phyloP scores from a whole-genome alignment of 1,284 basidiomycete species.

The Leucoagaricus sp. region DNA sequence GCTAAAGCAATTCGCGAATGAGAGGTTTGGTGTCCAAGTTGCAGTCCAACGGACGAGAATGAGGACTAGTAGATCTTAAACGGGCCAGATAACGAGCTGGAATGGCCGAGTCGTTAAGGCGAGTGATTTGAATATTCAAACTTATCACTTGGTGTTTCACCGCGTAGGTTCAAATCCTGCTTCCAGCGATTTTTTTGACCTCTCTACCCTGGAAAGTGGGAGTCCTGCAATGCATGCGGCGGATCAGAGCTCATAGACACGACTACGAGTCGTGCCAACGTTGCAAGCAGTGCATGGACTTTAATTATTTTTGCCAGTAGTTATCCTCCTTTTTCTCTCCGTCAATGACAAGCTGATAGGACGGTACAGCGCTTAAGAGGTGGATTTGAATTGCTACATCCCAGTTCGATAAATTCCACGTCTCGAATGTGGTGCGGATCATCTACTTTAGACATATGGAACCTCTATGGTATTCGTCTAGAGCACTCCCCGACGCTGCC shows the following conservation, averaged over 20 bases:
- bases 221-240: background rate
- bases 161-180: constrained; percentile 83
- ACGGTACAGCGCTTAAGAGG: no score
- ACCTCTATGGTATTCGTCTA: background rate
- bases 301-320: no score
- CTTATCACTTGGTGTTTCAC: constrained; percentile 73
- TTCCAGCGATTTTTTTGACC: constrained; percentile 63
- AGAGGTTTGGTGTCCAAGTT: background rate
- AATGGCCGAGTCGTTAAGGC: constrained; percentile 85
- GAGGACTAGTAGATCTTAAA: background rate
- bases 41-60: no score
- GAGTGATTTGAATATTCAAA: constrained; percentile 52
- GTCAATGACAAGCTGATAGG: no score
- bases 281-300: no score
- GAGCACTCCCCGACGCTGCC: background rate
- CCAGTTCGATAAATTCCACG: no score
- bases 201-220: background rate
- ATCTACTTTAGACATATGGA: background rate
- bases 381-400: no score
- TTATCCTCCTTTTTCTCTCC: no score
- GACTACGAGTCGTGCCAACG: no score
- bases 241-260: no score
- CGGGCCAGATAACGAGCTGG: constrained; percentile 41
- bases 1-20: background rate
- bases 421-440: background rate